Conservation (phyloP, 2,329 filamentous ascomycete species). For the Metarhizium brunneum region DNA sequence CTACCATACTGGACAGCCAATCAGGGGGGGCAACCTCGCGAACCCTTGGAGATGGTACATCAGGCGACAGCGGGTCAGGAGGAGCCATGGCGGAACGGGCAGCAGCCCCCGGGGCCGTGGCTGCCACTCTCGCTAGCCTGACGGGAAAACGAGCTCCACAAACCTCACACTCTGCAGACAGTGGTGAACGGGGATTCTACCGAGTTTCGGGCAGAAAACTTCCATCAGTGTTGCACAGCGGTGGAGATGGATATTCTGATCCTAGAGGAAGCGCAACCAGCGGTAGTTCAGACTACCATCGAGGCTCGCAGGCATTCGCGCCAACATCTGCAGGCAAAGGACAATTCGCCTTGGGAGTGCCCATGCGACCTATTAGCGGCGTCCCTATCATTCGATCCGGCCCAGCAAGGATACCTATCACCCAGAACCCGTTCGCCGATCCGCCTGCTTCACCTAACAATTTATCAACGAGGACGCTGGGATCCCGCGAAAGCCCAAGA, state of each 20-base stretch:
- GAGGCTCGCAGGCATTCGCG: constrained; percentile 40
- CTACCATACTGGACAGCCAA: constrained; percentile 32
- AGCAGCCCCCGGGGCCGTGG: constrained; percentile 26
- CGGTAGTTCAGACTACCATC: constrained; percentile 41
- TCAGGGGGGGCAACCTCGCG: constrained; percentile 13
- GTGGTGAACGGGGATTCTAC: constrained; percentile 50
- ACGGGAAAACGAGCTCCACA: constrained; percentile 28
- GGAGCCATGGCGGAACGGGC: constrained; percentile 38
- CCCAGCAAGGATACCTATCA: constrained; percentile 54
- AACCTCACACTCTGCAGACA: constrained; percentile 20
- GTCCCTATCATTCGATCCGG: constrained; percentile 53
- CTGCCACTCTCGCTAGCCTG: constrained; percentile 38
- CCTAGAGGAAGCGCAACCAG: constrained; percentile 35
- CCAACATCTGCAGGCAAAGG: constrained; percentile 22
- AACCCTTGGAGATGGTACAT: constrained; percentile 3
- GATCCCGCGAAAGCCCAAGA: constrained; percentile 24
- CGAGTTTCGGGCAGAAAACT: constrained; percentile 57
- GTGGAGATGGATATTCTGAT: constrained; percentile 55
- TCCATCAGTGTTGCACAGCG: constrained; percentile 50
- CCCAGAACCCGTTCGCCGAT: constrained; percentile 39
- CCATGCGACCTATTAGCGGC: constrained; percentile 52
- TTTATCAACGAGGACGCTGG: constrained; percentile 25
- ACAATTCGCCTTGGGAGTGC: constrained; percentile 43
- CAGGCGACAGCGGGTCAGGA: constrained; percentile 16
- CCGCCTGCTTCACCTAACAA: constrained; percentile 15